Base-by-base conservation (phyloP, 176 grass and related monocot species). In the Triticum monococcum region DNA sequence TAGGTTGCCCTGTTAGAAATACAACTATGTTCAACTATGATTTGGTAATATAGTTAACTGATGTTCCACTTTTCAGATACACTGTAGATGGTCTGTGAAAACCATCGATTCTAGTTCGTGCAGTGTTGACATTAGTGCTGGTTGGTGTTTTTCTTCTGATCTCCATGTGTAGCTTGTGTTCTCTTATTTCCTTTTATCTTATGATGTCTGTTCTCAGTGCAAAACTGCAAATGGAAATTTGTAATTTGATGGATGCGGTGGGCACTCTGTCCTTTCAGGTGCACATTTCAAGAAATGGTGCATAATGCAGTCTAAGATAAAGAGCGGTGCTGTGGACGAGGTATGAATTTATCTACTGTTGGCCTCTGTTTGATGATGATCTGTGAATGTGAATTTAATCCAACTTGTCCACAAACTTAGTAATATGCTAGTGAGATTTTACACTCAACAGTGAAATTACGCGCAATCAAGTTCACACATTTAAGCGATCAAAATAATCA, bases 211-310 rank as follows among this genome's bases (percentile, higher is more conserved):
- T 43, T 60, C 56, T 81, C 48, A 71, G 75, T 36, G 45, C 84
- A 88, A 88, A 59, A 61, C 59, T 79, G 66, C 56, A 79, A 60
- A 57, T 67, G 25, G 17, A 79, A 83, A 76, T 6, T 74, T 48
- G n/a, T 46, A 52, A 35, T 66, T 54, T 78, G 81, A 48, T 82
- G 14, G 83, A 71, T 74, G 40, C 30, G 68, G 70, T 81, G 10
- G 0, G 10, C 24, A 66, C 64, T 57, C 20, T 90, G 16, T 23
- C 28, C 86, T 82, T 89, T 61, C 84, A 99, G 97, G 97, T 87
- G 93, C 97, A 26, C 94, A 99, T 94, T 99, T 99, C 76, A 99
- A 96, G 87, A 99, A 93, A 89, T 93, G 97, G 97, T 99, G 97
- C 82, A 92, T 92, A 85, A 99, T 99, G 97, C 97, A 99, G 56